These are phyloP conservation scores for Bodo saltans DNA, from an alignment of 78 protist species.

Conservation along the genomic window DNA sequence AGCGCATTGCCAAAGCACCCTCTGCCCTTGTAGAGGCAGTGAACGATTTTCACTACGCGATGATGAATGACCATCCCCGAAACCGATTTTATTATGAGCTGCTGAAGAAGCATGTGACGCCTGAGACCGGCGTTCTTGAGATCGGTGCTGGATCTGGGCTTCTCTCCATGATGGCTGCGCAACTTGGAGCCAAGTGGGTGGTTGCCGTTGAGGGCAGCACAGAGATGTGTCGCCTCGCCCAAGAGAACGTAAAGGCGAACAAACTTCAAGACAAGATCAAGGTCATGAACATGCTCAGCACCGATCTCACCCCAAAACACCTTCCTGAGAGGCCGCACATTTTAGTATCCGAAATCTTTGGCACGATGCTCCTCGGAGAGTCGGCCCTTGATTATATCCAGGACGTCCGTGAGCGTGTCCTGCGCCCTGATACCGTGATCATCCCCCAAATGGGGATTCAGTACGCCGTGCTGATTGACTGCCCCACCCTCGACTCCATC, in stretches of 20 bases:
- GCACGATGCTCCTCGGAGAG: constrained; percentile 43
- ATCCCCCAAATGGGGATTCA: constrained; percentile 25
- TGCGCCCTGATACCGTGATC: background rate
- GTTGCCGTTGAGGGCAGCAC: constrained; percentile 29
- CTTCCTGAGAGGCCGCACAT: background rate
- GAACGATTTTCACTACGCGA: constrained; percentile 44
- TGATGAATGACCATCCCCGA: constrained; percentile 43
- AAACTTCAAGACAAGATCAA: background rate
- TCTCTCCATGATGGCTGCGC: constrained; percentile 45
- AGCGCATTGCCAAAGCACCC: constrained; percentile 18
- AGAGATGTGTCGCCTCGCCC: background rate
- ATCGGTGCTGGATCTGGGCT: constrained; percentile 53
- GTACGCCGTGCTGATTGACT: constrained; percentile 19
- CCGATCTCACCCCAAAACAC: background rate
- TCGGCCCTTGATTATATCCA: constrained; percentile 15
- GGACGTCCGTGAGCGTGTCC: constrained; percentile 21
- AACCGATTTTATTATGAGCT: constrained; percentile 13
- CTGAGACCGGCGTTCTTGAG: constrained; percentile 16
- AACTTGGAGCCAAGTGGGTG: constrained; percentile 33
- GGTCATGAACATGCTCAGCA: constrained; percentile 17
- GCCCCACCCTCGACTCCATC: background rate
- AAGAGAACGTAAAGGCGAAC: background rate
- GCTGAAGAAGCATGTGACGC: background rate
- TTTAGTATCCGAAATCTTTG: constrained; percentile 42
- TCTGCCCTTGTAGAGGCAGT: constrained; percentile 26